Conservation (phyloP, 768 basidiomycete genomes). For the Xerocomellus amylosporus region DNA sequence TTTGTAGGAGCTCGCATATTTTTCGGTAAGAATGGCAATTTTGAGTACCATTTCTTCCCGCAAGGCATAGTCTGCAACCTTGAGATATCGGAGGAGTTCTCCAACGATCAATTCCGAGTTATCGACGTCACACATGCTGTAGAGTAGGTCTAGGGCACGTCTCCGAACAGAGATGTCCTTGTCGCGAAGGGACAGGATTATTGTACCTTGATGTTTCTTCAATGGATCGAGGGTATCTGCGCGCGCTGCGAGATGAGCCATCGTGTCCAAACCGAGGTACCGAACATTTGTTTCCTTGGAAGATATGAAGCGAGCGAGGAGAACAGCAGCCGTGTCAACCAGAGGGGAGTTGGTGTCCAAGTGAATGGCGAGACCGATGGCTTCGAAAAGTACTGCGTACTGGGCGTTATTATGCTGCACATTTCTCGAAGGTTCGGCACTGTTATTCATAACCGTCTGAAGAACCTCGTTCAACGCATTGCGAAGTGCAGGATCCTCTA, state of each 20-base stretch:
- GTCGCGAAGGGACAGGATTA: conserved; percentile 91
- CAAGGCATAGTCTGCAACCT: conserved; percentile 94
- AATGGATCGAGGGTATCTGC: conserved; percentile 88
- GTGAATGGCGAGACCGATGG: conserved; percentile 95
- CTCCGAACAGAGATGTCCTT: conserved; percentile 96
- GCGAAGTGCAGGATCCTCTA: conserved; percentile 82
- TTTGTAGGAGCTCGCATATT: conserved; percentile 95
- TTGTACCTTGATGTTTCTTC: conserved; percentile 94
- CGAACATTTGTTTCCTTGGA: conserved; percentile 98
- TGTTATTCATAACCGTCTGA: conserved; percentile 86
- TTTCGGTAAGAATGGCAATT: conserved; percentile 98
- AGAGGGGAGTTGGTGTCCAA: conserved; percentile 87
- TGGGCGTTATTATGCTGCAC: conserved; percentile 99
- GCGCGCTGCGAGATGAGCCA: conserved; percentile 96
- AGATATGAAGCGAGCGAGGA: conserved; percentile 93
- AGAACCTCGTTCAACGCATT: conserved; percentile 78
- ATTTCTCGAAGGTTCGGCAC: conserved; percentile 87
- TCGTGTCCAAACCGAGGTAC: conserved; percentile 95
- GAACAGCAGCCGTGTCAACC: conserved; percentile 81
- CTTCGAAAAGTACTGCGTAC: conserved; percentile 97
- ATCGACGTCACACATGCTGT: conserved; percentile 99
- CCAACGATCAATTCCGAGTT: conserved; percentile 96
- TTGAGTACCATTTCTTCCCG: conserved; percentile 99
- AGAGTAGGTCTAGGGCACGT: conserved; percentile 90
- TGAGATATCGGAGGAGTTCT: conserved; percentile 89